A percentile compares a stretch with the other conserved stretches of the same genome.
These are phyloP conservation scores for Cinnamomum micranthum DNA, from an alignment of 164 flowering plant species.

Conservation along the genomic window DNA sequence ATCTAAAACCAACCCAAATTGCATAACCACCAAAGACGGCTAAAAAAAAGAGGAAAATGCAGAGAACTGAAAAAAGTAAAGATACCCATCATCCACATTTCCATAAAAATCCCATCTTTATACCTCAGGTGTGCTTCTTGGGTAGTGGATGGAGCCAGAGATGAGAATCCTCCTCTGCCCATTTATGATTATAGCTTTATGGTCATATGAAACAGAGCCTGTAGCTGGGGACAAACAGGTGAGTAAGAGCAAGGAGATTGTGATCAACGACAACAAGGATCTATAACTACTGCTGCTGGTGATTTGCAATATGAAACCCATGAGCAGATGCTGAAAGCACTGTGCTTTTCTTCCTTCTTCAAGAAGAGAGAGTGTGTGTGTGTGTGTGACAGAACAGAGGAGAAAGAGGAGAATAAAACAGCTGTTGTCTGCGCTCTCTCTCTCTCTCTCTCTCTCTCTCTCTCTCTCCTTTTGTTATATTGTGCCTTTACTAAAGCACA, in stretches of 20 bases:
- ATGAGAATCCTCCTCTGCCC: slow-evolving; percentile 68
- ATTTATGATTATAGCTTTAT: slow-evolving; percentile 58
- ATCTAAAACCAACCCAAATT: slow-evolving; percentile 38
- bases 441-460: not conserved
- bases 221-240: slow-evolving; percentile 19
- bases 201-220: slow-evolving; percentile 71
- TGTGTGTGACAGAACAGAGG: not conserved
- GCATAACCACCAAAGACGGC: not conserved
- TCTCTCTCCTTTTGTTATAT: too few species aligned
- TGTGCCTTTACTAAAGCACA: not conserved
- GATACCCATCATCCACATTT: slow-evolving; percentile 22
- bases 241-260: slow-evolving; percentile 7
- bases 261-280: not conserved
- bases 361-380: slow-evolving; percentile 2
- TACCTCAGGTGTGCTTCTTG: slow-evolving; percentile 93
- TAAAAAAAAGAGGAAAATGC: not conserved
- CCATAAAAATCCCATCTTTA: not conserved
- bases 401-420: not conserved
- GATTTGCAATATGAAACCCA: not conserved
- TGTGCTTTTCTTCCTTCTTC: not conserved
- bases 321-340: slow-evolving; percentile 10
- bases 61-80: slow-evolving; percentile 10
- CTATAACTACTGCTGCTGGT: slow-evolving; percentile 2
- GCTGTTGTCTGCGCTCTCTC: not conserved
- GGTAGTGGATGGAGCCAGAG: slow-evolving; percentile 93